These are phyloP conservation scores for Penicillium simplicissimum DNA, from an alignment of 495 filamentous ascomycete species.

Conservation along the genomic window DNA sequence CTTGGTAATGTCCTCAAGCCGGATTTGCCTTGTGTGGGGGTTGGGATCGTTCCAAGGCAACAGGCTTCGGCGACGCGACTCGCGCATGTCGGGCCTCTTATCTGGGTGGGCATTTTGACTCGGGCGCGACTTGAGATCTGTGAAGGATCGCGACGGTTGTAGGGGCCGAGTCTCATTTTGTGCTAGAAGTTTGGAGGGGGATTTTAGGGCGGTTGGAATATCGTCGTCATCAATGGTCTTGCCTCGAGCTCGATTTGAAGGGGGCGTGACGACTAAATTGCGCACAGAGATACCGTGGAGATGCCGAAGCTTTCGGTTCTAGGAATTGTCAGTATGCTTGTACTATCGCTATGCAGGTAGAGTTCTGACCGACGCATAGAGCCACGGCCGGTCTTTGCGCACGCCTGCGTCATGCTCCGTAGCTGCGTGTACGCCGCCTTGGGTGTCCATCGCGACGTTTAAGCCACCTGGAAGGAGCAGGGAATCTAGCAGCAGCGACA, in stretches of 20 bases:
- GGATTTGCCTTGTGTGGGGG: slow-evolving; percentile 69
- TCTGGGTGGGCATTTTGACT: slow-evolving; percentile 26
- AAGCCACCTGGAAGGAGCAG: not conserved
- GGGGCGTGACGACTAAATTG: slow-evolving; percentile 67
- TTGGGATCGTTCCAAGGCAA: slow-evolving; percentile 66
- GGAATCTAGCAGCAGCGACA: slow-evolving; percentile 7
- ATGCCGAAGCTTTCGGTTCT: slow-evolving; percentile 90
- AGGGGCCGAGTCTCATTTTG: slow-evolving; percentile 56
- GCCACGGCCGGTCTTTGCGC: slow-evolving; percentile 28
- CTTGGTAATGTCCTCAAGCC: slow-evolving; percentile 69
- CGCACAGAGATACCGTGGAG: slow-evolving; percentile 84
- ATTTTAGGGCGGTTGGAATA: slow-evolving; percentile 65
- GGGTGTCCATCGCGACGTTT: slow-evolving; percentile 14
- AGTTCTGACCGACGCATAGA: slow-evolving; percentile 26
- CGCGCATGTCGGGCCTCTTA: slow-evolving; percentile 29
- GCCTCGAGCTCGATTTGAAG: slow-evolving; percentile 54
- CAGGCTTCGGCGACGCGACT: slow-evolving; percentile 64
- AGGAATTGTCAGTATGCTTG: slow-evolving; percentile 12
- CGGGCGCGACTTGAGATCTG: slow-evolving; percentile 55
- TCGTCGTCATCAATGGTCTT: slow-evolving; percentile 85
- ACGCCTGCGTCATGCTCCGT: slow-evolving; percentile 23
- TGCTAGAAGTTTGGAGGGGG: slow-evolving; percentile 67
- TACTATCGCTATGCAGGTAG: not conserved
- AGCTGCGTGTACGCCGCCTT: slow-evolving; percentile 16
- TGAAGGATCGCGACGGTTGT: slow-evolving; percentile 74